Percentiles rank a stretch among this genome's conserved stretches.
phyloP scores from a whole-genome alignment of 352 stramenopile species.

The Aphanomyces cochlioides region DNA sequence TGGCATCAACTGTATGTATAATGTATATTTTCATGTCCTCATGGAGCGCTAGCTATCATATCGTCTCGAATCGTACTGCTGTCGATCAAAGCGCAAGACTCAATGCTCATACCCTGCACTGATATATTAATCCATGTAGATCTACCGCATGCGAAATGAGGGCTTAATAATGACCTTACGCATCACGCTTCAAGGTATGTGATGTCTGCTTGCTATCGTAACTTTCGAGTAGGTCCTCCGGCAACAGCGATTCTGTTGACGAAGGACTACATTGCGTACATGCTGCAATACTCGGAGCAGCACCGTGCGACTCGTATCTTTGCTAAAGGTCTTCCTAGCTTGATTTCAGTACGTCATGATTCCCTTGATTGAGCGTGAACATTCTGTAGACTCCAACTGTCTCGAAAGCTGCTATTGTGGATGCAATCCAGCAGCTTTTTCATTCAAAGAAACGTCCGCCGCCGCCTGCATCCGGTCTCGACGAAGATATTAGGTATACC shows the following conservation, averaged over 20 bases:
- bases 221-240: slow-evolving; percentile 10
- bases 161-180: slow-evolving; percentile 12
- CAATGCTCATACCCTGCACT: neutral
- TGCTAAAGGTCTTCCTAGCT: slow-evolving; percentile 9
- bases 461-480: neutral
- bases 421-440: slow-evolving; percentile 13
- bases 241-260: slow-evolving; percentile 15
- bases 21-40: neutral
- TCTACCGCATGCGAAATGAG: slow-evolving; percentile 14
- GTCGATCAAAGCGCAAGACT: slow-evolving; percentile 25
- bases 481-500: slow-evolving; percentile 17
- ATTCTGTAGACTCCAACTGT: neutral
- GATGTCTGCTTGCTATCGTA: neutral
- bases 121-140: neutral
- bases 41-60: neutral
- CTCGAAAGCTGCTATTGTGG: neutral
- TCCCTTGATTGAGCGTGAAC: neutral
- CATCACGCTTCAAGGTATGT: slow-evolving; percentile 16
- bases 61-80: slow-evolving; percentile 21
- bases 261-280: slow-evolving; percentile 24
- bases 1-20: slow-evolving; percentile 23
- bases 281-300: slow-evolving; percentile 3
- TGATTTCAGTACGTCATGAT: neutral
- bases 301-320: slow-evolving; percentile 17
- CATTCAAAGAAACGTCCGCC: neutral